Conservation (phyloP, 169 alveolate genomes). For the Theileria equi region DNA sequence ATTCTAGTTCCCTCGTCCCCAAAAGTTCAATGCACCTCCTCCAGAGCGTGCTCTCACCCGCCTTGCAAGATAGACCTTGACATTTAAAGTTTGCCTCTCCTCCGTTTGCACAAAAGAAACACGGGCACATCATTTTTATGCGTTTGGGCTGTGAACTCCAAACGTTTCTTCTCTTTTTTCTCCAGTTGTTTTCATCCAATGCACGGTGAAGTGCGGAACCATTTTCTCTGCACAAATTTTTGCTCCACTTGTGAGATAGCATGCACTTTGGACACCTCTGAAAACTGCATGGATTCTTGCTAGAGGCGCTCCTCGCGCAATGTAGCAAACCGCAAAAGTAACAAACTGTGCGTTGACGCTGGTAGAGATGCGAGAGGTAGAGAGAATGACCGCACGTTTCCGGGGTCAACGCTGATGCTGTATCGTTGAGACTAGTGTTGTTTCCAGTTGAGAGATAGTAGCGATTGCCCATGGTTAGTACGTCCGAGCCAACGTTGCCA, state of each 20-base stretch:
- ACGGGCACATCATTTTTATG: neutral
- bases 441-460: slow-evolving; percentile 32
- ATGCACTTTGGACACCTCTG: slow-evolving; percentile 41
- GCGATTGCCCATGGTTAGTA: slow-evolving; percentile 27
- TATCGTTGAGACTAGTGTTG: neutral
- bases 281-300: slow-evolving; percentile 20
- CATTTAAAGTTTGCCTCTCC: slow-evolving; percentile 60
- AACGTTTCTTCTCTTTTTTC: slow-evolving; percentile 23
- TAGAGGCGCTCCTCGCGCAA: slow-evolving; percentile 35
- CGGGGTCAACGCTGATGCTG: neutral
- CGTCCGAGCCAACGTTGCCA: slow-evolving; percentile 47
- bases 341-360: slow-evolving; percentile 51
- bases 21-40: slow-evolving; percentile 49
- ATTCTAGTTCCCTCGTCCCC: slow-evolving; percentile 22
- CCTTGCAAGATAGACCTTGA: slow-evolving; percentile 48
- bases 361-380: slow-evolving; percentile 53
- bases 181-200: slow-evolving; percentile 49
- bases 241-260: slow-evolving; percentile 45
- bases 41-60: slow-evolving; percentile 28
- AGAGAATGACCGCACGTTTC: slow-evolving; percentile 3
- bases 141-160: slow-evolving; percentile 34
- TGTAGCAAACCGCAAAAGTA: slow-evolving; percentile 48
- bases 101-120: slow-evolving; percentile 51
- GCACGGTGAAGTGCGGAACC: slow-evolving; percentile 30
- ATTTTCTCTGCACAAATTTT: slow-evolving; percentile 33